Percentiles rank a stretch among this genome's conserved stretches.
These are phyloP conservation scores for Halophytophthora batemanensis DNA, from an alignment of 352 stramenopile genomes.

Conservation along the genomic window DNA sequence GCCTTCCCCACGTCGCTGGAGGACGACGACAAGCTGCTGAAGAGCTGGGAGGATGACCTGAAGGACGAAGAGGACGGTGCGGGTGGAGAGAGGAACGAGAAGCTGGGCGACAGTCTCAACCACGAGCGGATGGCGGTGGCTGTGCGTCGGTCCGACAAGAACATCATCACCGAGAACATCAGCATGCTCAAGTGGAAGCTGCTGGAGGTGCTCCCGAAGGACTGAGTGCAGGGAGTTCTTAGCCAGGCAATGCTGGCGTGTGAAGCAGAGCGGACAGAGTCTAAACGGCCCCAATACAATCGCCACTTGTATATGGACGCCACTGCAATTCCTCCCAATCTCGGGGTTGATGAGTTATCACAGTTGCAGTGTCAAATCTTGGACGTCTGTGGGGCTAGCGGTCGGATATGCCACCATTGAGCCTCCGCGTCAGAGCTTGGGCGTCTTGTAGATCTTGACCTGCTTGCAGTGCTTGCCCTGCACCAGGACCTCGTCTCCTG, in stretches of 20 bases:
- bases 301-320: conserved; percentile 15
- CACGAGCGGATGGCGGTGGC: conserved; percentile 55
- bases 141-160: conserved; percentile 55
- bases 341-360: no score
- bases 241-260: no score
- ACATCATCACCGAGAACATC: conserved; percentile 63
- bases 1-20: conserved; percentile 45
- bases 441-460: conserved; percentile 67
- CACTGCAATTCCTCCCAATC: no score
- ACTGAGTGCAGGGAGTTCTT: conserved; percentile 10
- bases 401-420: no score
- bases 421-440: conserved; percentile 18
- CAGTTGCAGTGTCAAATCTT: no score
- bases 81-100: no score
- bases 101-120: conserved; percentile 24
- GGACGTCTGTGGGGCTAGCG: conserved; percentile 14
- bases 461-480: conserved; percentile 62
- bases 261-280: conserved; percentile 4
- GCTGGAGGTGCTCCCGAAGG: conserved; percentile 45
- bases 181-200: conserved; percentile 72
- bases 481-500: conserved; percentile 63
- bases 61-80: conserved; percentile 11
- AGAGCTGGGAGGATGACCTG: conserved; percentile 21
- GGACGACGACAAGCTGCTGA: conserved; percentile 36
- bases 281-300: conserved; percentile 14